Base-by-base conservation (phyloP, 805 yeast species). In the Wickerhamiella azymoides region DNA sequence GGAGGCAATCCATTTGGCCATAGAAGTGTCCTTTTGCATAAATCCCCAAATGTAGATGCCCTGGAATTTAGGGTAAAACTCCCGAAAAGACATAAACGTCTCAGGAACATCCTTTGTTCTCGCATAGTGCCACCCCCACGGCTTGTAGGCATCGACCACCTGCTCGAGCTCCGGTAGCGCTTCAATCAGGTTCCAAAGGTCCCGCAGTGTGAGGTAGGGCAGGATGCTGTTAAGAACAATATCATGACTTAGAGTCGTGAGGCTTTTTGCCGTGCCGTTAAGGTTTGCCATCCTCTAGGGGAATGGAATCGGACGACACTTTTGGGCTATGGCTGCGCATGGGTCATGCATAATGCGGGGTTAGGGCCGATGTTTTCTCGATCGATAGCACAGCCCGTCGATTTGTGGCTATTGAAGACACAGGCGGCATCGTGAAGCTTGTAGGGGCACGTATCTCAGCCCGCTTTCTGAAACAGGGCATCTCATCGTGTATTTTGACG, bases 1-100 rank as follows among this genome's bases (percentile, higher is more conserved):
- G 1, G 32, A 18, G 2, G 18, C 45, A 9, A 17, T 24, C n/a
- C 33, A 10, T 39, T 28, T 30, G 24, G 40, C 27, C 45, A 42
- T 25, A 16, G 40, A 42, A 2, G 35, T 42, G n/a, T 36, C n/a
- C 11, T 28, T 28, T 10, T 26, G 24, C 13, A 42, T 27, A 27
- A 35, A 36, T 9, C 45, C 45, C 45, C 45, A 42, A n/a, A 42
- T 16, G 16, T 42, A 42, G 16, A 36, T 11, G 5, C 36, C 18
- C 40, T 42, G 45, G 25, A 42, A 35, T 18, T 42, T 42, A 19
- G 33, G 25, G 18, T 9, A 42, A 26, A 25, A 42, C 28, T 42
- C 45, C 10, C 38, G 35, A 19, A 42, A 42, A 9, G 19, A 5
- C 33, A 42, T 35, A 14, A 17, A 10, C 5, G 25, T 18, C 18